Base-by-base conservation (phyloP, 2,329 filamentous ascomycete genomes). In the Colletotrichum spinosum region DNA sequence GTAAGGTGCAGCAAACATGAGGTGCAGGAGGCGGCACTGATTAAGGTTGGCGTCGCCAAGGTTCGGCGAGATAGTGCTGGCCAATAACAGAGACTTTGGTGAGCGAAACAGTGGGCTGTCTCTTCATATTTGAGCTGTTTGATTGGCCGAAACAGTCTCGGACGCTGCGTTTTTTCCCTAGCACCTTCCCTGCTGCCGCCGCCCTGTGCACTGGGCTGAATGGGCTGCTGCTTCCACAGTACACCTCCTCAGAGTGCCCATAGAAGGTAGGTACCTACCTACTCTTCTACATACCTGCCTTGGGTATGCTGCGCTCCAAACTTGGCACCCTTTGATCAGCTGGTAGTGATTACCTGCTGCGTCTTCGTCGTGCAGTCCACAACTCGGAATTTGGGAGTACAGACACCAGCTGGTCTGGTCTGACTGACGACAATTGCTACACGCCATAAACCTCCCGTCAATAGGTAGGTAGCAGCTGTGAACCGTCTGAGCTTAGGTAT, bases 401-500 rank as follows among this genome's bases (percentile, higher is more conserved):
- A 25, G 25, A 25, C 4, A 25, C 25, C 25, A 25, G 25, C 25
- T 25, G 25, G 25, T 25, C 4, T 3, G 25, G 25, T 25, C 4
- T 4, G 25, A 25, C 25, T 25, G 25, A 25, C 4, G 25, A 25
- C 25, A 25, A 25, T 25, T 25, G 25, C 25, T 25, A 25, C 25
- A 25, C 25, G 25, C 25, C 25, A 4, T 25, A 25, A 25, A 25
- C 25, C 25, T 25, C 25, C 25, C 25, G 25, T 25, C 25, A 25
- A 25, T 25, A 25, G 25, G 25, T 25, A 17, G 25, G 25, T 5
- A 25, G 25, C 25, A 25, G 25, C 25, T 4, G 25, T 25, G 25
- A 25, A 25, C 25, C 15, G 55, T 50, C 62, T 61, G 62, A 65
- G 62, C 57, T 65, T 44, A n/a, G n/a, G n/a, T n/a, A 46, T 57